phyloP scores from a whole-genome alignment of 345 rosid genomes.

The Hibiscus tridactylites region DNA sequence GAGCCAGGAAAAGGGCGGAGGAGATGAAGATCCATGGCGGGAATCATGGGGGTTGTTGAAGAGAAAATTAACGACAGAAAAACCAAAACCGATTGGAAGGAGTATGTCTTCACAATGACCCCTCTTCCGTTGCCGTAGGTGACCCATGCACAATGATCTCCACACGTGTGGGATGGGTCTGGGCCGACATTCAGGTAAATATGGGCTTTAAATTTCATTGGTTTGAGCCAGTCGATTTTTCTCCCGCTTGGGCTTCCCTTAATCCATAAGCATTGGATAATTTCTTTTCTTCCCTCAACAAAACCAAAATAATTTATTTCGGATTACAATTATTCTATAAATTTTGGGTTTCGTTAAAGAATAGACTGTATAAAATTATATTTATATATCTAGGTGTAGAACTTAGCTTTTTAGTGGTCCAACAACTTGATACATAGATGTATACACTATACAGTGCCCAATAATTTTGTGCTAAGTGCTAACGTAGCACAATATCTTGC shows the following conservation, averaged over 20 bases:
- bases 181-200: background rate
- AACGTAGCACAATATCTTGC: too few relatives aligned
- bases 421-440: too few relatives aligned
- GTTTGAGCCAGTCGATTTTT: background rate
- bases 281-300: background rate
- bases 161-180: background rate
- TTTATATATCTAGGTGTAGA: too few relatives aligned
- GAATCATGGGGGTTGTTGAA: background rate
- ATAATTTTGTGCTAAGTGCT: too few relatives aligned
- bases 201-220: background rate
- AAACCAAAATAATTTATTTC: too few relatives aligned
- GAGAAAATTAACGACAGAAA: constrained; percentile 3
- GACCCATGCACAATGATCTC: background rate
- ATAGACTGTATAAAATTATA: too few relatives aligned
- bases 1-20: constrained; percentile 22
- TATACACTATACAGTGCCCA: too few relatives aligned
- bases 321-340: too few relatives aligned
- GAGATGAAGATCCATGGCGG: constrained; percentile 30
- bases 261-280: background rate
- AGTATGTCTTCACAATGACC: too few relatives aligned
- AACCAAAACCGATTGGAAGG: background rate
- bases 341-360: too few relatives aligned
- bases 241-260: background rate
- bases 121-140: background rate
- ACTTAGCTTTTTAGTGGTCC: too few relatives aligned